A percentile compares a stretch with the other conserved stretches of the same genome.
These are phyloP conservation scores for Eucalyptus microcorys DNA, from an alignment of 345 rosid species.

Conservation along the genomic window DNA sequence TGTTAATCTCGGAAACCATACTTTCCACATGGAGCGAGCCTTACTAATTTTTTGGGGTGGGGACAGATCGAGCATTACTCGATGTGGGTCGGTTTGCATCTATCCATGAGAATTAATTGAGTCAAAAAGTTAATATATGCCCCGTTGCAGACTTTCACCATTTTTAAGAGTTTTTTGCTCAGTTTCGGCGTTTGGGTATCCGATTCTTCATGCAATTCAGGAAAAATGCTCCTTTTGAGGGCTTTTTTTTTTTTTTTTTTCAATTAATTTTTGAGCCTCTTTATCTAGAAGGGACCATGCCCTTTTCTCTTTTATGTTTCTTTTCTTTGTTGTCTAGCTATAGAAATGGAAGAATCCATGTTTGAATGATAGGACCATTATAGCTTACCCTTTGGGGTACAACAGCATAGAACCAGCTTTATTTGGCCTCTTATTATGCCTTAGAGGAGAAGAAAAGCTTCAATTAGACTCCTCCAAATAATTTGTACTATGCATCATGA, in stretches of 20 bases:
- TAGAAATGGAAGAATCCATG: background rate
- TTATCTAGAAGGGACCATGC: background rate
- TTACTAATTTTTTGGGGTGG: background rate
- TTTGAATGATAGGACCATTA: background rate
- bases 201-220: background rate
- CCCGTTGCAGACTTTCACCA: background rate
- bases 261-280: background rate
- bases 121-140: background rate
- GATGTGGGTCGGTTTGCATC: background rate
- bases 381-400: background rate
- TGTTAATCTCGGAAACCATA: background rate
- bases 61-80: background rate
- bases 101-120: background rate
- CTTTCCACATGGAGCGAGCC: background rate
- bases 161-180: background rate
- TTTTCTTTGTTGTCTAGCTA: background rate
- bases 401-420: background rate
- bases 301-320: background rate
- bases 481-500: background rate
- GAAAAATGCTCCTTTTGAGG: background rate
- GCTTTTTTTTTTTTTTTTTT: too few relatives aligned
- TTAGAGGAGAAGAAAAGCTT: background rate
- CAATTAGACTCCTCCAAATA: background rate
- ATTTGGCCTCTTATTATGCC: background rate
- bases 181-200: background rate